These are phyloP conservation scores for Xylaria sp. DNA, from an alignment of 2,329 filamentous ascomycete species.

Conservation along the genomic window DNA sequence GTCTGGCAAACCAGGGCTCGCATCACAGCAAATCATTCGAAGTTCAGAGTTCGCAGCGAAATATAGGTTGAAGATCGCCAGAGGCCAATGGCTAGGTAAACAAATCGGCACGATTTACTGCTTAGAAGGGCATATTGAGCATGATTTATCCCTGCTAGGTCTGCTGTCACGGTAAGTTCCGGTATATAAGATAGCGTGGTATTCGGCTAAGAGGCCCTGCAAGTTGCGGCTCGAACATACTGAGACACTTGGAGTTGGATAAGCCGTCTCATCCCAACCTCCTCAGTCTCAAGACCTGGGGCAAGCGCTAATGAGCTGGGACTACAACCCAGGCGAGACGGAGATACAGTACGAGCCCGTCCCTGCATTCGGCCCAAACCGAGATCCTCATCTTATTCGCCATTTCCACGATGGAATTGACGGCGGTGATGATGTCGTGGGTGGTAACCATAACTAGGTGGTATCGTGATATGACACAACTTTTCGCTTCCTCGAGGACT, in stretches of 20 bases:
- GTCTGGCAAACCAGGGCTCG: conserved; percentile 8
- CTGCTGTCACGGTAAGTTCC: conserved; percentile 15
- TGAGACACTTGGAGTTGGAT: conserved; percentile 48
- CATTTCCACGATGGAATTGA: background rate
- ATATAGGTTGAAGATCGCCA: conserved; percentile 21
- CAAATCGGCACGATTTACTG: background rate
- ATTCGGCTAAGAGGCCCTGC: conserved; percentile 31
- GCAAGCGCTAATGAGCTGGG: conserved; percentile 34
- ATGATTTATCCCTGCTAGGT: conserved; percentile 22
- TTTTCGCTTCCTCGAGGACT: background rate
- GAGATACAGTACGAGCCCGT: background rate
- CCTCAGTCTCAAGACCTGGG: conserved; percentile 42
- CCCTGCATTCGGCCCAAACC: background rate
- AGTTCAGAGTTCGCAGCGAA: conserved; percentile 3
- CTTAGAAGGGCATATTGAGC: background rate
- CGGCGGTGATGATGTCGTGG: background rate
- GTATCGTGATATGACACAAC: background rate
- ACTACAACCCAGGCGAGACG: background rate
- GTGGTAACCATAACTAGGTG: background rate
- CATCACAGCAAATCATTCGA: conserved; percentile 6
- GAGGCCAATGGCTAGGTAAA: conserved; percentile 14
- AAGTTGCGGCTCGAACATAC: conserved; percentile 44
- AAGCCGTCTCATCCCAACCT: conserved; percentile 49
- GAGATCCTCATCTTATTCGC: background rate
- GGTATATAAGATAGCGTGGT: conserved; percentile 20